A percentile compares a stretch with the other conserved stretches of the same genome.
These are phyloP conservation scores for Boletus rubroflammeus DNA, from an alignment of 768 basidiomycete genomes.

Conservation along the genomic window DNA sequence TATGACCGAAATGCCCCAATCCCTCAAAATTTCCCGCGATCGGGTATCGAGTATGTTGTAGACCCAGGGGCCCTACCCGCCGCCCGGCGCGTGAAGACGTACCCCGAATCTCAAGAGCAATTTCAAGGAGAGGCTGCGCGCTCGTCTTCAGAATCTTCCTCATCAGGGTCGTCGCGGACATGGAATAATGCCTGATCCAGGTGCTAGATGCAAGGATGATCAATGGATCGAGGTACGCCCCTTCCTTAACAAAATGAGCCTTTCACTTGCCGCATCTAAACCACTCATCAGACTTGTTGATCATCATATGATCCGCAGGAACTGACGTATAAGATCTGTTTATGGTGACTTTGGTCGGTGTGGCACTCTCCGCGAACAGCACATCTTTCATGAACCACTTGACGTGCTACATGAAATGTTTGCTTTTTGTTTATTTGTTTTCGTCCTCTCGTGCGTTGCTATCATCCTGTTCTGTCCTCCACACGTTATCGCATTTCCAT, in stretches of 20 bases:
- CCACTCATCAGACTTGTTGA: background rate
- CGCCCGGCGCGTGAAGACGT: constrained; percentile 5
- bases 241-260: constrained; percentile 1
- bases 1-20: constrained; percentile 8
- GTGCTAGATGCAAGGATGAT: constrained; percentile 7
- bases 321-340: background rate
- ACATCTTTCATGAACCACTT: background rate
- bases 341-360: background rate
- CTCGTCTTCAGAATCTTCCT: constrained; percentile 10
- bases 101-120: constrained; percentile 2
- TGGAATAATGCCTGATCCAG: constrained; percentile 12
- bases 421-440: background rate
- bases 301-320: background rate
- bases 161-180: constrained; percentile 23
- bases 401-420: background rate
- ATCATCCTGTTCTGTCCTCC: background rate
- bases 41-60: constrained; percentile 14
- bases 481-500: background rate
- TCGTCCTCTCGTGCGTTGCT: background rate
- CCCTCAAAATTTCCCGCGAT: constrained; percentile 4
- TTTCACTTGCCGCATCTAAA: background rate
- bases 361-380: background rate
- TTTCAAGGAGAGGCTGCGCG: background rate
- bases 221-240: background rate
- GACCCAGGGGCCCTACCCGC: constrained; percentile 7